A percentile compares a stretch with the other conserved stretches of the same genome.
Conservation (phyloP, 2,329 filamentous ascomycete species). For the Thermoascus crustaceus region DNA sequence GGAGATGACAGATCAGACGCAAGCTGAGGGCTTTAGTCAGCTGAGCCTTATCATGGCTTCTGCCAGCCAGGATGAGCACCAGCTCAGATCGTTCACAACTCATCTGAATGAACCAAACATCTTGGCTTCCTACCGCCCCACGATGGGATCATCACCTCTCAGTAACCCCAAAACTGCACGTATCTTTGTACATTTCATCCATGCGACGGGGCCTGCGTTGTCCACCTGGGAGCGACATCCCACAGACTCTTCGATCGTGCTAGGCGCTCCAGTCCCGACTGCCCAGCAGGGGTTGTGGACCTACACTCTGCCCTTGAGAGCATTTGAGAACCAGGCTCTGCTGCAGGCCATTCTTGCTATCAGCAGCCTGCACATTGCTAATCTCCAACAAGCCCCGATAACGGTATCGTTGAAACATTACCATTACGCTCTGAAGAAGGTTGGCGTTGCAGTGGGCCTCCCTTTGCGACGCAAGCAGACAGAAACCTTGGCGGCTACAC, state of each 20-base stretch:
- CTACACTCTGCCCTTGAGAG: constrained; percentile 73
- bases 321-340: constrained; percentile 75
- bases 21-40: constrained; percentile 28
- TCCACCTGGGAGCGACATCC: constrained; percentile 82
- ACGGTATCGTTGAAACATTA: constrained; percentile 88
- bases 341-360: constrained; percentile 86
- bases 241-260: constrained; percentile 60
- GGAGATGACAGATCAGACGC: constrained; percentile 39
- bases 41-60: constrained; percentile 37
- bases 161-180: constrained; percentile 71
- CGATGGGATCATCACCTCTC: constrained; percentile 60
- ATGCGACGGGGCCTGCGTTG: constrained; percentile 75
- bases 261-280: constrained; percentile 54
- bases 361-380: constrained; percentile 79
- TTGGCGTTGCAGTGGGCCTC: constrained; percentile 67
- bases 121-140: constrained; percentile 59
- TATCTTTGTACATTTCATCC: constrained; percentile 87
- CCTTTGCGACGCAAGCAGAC: constrained; percentile 62
- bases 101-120: constrained; percentile 41
- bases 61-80: constrained; percentile 38
- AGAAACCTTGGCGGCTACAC: constrained; percentile 76
- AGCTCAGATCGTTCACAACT: constrained; percentile 42
- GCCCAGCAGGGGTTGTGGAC: constrained; percentile 55
- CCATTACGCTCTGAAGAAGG: constrained; percentile 69
- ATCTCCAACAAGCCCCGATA: constrained; percentile 62